Base-by-base conservation (phyloP, 768 basidiomycete genomes). In the Boletus subcaerulescens region DNA sequence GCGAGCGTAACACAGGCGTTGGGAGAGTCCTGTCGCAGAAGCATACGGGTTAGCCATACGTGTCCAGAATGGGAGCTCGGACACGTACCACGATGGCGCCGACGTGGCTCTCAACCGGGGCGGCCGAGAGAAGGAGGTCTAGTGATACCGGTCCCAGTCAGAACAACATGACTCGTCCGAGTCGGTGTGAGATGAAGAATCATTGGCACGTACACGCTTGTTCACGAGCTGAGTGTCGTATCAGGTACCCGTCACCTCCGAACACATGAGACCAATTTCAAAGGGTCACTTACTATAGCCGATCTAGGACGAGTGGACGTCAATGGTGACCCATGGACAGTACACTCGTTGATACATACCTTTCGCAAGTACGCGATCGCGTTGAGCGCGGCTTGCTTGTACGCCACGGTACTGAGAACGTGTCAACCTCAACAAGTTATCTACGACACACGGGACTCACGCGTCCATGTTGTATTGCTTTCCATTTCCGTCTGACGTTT, bases 381-480 rank as follows among this genome's bases (percentile, higher is more conserved):
- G 60, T 89, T 89, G 51, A 89, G 71, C 0, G 89, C 86, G 6
- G 89, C 89, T 70, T 88, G 87, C 65, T 91, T 89, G 67, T 87
- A 91, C 3, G 89, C 88, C 17, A 87, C 85, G 20, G 87, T 81
- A 0, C 85, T 86, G 47, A 31, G 33, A 24, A 20, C 18, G 11
- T n/a, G 48, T 43, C 41, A 46, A 39, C 29, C 7, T 50, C 22
- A 20, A 20, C 3, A 0, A 18, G 32, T 44, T 9, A 13, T 44
- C 15, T 13, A n/a, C 2, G 15, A 41, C 35, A 42, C 18, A 11
- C 31, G 1, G 8, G 4, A 60, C 81, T 62, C 67, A 87, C 80
- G 86, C 83, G 61, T 87, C 85, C 88, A 90, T 90, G 63, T 83
- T 77, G 69, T 88, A 86, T 67, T 89, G 87, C 56, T 79, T 84